phyloP scores from a whole-genome alignment of 108 stramenopile species.

The Cyclotella distinguenda region DNA sequence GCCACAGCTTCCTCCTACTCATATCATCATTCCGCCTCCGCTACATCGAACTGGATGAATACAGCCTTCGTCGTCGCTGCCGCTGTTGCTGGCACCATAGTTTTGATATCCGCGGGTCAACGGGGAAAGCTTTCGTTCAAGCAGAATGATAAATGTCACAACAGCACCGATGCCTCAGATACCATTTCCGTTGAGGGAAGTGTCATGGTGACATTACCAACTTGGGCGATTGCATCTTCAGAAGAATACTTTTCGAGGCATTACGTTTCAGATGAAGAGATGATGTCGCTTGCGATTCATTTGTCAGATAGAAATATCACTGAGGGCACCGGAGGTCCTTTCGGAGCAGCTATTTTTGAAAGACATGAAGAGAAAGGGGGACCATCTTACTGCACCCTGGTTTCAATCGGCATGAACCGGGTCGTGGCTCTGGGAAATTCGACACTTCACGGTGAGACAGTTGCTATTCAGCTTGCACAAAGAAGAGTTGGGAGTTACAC shows the following conservation, averaged over 20 bases:
- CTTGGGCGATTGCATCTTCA: constrained; percentile 55
- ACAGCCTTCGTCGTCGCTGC: constrained; percentile 6
- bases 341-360: constrained; percentile 82
- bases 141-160: not conserved
- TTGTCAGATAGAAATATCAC: constrained; percentile 65
- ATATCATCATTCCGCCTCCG: not conserved
- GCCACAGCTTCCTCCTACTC: constrained; percentile 10
- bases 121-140: not conserved
- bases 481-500: constrained; percentile 55
- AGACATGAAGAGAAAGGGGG: constrained; percentile 45
- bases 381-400: constrained; percentile 33
- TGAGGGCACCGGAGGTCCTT: constrained; percentile 77
- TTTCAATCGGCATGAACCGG: constrained; percentile 74
- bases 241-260: constrained; percentile 43
- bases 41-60: constrained; percentile 4
- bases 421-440: constrained; percentile 79
- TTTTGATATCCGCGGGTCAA: not conserved
- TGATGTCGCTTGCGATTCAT: constrained; percentile 80
- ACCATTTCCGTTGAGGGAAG: constrained; percentile 38
- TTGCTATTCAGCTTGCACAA: constrained; percentile 86
- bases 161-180: not conserved
- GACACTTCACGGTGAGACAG: constrained; percentile 83
- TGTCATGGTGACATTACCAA: constrained; percentile 63
- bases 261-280: constrained; percentile 71
- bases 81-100: constrained; percentile 5